Evolutionary conservation across 2,329 filamentous ascomycete genomes (phyloP).

Genomic region (Atkinsonella hypoxylon): DNA sequence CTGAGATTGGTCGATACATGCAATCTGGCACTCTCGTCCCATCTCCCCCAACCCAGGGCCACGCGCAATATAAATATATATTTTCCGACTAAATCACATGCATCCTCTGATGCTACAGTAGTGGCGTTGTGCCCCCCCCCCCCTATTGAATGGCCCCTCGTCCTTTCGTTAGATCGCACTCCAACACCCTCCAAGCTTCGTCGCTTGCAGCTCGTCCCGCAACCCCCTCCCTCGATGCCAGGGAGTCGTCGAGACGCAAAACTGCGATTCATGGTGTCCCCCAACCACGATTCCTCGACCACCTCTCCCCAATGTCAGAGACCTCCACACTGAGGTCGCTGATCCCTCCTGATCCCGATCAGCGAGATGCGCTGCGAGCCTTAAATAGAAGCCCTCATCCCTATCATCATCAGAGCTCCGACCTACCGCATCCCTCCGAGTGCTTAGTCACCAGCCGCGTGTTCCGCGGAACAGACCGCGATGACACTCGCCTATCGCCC

Average conservation of each 20-base stretch:
- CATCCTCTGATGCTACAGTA: too few species aligned
- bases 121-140: too few species aligned
- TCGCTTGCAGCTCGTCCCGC: background rate
- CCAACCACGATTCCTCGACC: slow-evolving; percentile 15
- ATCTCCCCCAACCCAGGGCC: background rate
- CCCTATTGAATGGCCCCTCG: too few species aligned
- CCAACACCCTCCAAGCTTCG: background rate
- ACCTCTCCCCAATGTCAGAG: slow-evolving; percentile 30
- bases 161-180: background rate
- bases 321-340: slow-evolving; percentile 22
- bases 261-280: slow-evolving; percentile 4
- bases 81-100: too few species aligned
- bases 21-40: background rate
- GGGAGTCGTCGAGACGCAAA: background rate
- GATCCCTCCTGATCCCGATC: slow-evolving; percentile 20
- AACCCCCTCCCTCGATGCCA: background rate
- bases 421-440: slow-evolving; percentile 41
- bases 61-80: background rate
- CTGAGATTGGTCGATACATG: background rate
- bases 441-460: slow-evolving; percentile 14
- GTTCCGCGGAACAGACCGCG: slow-evolving; percentile 8
- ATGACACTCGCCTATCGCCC: slow-evolving; percentile 13
- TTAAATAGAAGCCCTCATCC: slow-evolving; percentile 55
- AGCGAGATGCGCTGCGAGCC: slow-evolving; percentile 30
- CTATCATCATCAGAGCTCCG: slow-evolving; percentile 47